Evolutionary conservation across 78 protist genomes (phyloP).

Genomic region (Reticulomyxa filosa): DNA sequence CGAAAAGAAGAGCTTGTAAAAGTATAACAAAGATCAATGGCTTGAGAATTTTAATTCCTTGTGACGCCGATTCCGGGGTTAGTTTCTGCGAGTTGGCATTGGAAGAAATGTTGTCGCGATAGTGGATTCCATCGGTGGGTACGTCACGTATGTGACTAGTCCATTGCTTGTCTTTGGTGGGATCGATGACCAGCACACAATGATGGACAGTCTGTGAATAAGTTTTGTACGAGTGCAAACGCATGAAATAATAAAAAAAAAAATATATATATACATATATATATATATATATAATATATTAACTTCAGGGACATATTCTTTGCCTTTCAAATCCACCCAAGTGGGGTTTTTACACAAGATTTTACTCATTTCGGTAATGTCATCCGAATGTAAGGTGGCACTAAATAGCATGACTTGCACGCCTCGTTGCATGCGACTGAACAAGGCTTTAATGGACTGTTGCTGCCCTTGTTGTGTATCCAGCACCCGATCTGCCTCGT

Average conservation of each 20-base stretch:
- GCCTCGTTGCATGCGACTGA: neutral
- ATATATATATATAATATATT: too few relatives aligned
- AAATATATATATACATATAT: too few relatives aligned
- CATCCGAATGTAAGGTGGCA: constrained; percentile 57
- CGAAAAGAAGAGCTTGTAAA: too few relatives aligned
- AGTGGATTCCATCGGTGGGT: constrained; percentile 26
- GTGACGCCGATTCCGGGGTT: too few relatives aligned
- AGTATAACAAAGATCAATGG: constrained; percentile 6
- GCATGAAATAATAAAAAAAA: too few relatives aligned
- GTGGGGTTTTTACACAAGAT: constrained; percentile 33
- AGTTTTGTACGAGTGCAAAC: too few relatives aligned
- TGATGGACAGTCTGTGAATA: too few relatives aligned
- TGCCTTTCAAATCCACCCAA: constrained; percentile 74
- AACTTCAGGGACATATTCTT: constrained; percentile 48
- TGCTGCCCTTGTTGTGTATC: neutral
- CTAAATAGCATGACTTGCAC: constrained; percentile 38
- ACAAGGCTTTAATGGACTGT: neutral
- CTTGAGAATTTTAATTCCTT: constrained; percentile 39
- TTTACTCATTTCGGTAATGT: too few relatives aligned
- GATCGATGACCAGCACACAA: too few relatives aligned
- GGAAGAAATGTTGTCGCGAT: neutral
- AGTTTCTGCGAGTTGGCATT: constrained; percentile 21
- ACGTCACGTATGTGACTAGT: neutral
- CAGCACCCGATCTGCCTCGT: constrained; percentile 58
- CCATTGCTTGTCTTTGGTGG: too few relatives aligned